phyloP scores from a whole-genome alignment of 306 rosid species.

The Quercus mongolica region DNA sequence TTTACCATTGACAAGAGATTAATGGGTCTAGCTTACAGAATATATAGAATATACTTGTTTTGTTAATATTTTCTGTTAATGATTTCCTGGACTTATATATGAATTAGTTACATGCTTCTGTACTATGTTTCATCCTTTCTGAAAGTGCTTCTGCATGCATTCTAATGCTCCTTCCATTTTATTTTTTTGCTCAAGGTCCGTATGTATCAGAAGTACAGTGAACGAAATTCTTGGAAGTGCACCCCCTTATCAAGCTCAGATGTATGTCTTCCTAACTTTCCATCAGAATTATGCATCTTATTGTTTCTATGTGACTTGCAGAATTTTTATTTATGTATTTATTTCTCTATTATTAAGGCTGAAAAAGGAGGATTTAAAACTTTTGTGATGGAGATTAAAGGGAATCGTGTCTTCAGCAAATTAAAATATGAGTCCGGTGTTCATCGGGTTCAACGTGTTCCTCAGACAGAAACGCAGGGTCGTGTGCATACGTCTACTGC shows the following conservation, averaged over 20 bases:
- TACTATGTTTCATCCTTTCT: not conserved
- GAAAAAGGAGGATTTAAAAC: slow-evolving; percentile 98
- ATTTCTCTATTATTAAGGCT: slow-evolving; percentile 50
- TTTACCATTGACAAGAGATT: not conserved
- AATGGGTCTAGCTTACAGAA: not conserved
- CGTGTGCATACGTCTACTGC: slow-evolving; percentile 99
- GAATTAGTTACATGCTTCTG: slow-evolving; percentile 14
- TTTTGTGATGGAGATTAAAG: slow-evolving; percentile 92
- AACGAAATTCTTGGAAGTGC: slow-evolving; percentile 73
- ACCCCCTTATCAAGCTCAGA: slow-evolving; percentile 66
- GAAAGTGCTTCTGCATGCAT: slow-evolving; percentile 17
- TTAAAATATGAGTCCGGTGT: slow-evolving; percentile 95
- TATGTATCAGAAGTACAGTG: slow-evolving; percentile 90
- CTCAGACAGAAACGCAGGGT: slow-evolving; percentile 94
- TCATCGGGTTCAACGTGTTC: slow-evolving; percentile 98
- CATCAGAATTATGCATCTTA: not conserved
- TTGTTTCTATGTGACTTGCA: not conserved
- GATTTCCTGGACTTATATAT: slow-evolving; percentile 10
- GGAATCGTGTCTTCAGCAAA: slow-evolving; percentile 88
- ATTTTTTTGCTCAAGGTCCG: slow-evolving; percentile 58
- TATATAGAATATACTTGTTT: not conserved
- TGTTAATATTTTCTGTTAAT: not conserved
- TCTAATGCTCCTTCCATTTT: slow-evolving; percentile 24
- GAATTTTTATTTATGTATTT: not conserved
- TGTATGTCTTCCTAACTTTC: slow-evolving; percentile 36